Base-by-base conservation (phyloP, 805 yeast species). In the Candida insectorum region DNA sequence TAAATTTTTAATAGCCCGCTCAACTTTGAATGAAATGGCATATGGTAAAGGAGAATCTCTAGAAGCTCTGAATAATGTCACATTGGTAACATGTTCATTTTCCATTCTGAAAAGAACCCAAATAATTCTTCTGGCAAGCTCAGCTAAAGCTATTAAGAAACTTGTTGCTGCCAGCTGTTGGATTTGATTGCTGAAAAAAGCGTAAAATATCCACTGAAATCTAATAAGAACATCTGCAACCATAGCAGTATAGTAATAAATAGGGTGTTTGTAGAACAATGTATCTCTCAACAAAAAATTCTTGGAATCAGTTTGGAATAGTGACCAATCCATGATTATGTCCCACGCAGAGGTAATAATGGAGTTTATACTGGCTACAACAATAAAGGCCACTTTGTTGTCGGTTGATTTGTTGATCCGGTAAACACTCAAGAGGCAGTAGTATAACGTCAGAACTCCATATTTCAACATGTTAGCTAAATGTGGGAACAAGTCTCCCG, bases 401-500 rank as follows among this genome's bases (percentile, higher is more conserved):
- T 50, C 48, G 16, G 56, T 44, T 2, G 53, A 47, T 15, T 58
- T 47, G 24, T 79, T 69, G 31, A 87, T 83, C 42, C 97, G 75
- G 55, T 86, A 89, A 14, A 82, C 60, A 60, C 95, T 84, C 47
- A 93, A 66, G 6, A 81, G 64, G 48, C 79, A 75, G 56, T 85
- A 81, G 56, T 85, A 87, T 15, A 75, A 48, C 2, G 84, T 71
- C 2, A 89, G 73, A 23, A 81, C 60, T 1, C 73, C 49, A 54
- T 91, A 93, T 57, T 93, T 93, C 21, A 69, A 49, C 69, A 86
- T 86, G 49, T 93, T 93, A 4, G 95, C 91, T 37, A 91, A 60
- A 68, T 93, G 98, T 0, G 98, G 98, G 53, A 93, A 93, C 85
- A 89, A 82, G 50, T 89, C 96, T 2, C 94, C 91, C 0, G 97